Evolutionary conservation across 768 basidiomycete genomes (phyloP).

Genomic region (Russula virescens): DNA sequence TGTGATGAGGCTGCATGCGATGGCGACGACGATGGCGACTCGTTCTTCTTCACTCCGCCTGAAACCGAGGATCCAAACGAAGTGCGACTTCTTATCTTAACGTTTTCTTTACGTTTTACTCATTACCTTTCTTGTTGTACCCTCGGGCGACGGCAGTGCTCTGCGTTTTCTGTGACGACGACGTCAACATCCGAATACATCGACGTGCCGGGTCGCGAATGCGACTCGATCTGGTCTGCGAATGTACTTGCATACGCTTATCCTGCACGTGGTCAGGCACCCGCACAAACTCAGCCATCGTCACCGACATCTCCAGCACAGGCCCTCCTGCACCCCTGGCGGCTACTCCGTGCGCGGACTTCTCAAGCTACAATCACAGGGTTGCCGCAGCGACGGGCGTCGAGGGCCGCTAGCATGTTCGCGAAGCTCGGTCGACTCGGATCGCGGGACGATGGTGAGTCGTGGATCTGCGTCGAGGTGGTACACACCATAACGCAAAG

Average conservation of each 20-base stretch:
- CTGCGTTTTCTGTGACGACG: slow-evolving; percentile 34
- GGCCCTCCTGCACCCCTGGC: slow-evolving; percentile 22
- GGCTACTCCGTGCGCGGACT: slow-evolving; percentile 15
- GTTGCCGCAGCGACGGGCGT: slow-evolving; percentile 22
- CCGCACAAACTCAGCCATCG: slow-evolving; percentile 8
- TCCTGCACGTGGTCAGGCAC: slow-evolving; percentile 4
- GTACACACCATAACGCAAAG: slow-evolving; percentile 30
- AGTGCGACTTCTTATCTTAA: not conserved
- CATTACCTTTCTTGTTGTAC: not conserved
- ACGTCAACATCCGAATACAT: slow-evolving; percentile 34
- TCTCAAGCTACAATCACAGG: slow-evolving; percentile 12
- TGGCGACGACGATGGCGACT: slow-evolving; percentile 11
- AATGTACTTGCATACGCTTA: slow-evolving; percentile 21
- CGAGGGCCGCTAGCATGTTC: slow-evolving; percentile 26
- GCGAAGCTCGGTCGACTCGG: slow-evolving; percentile 20
- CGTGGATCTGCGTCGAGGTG: slow-evolving; percentile 32
- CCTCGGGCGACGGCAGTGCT: slow-evolving; percentile 25
- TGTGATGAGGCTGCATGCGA: slow-evolving; percentile 10
- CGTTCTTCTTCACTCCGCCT: slow-evolving; percentile 12
- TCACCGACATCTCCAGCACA: slow-evolving; percentile 26
- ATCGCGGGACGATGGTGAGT: slow-evolving; percentile 25
- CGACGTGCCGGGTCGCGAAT: slow-evolving; percentile 27
- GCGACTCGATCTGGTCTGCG: slow-evolving; percentile 17
- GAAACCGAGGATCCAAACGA: slow-evolving; percentile 20
- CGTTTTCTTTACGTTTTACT: not conserved